phyloP scores from a whole-genome alignment of 768 basidiomycete genomes.

The Cystobasidium onofrii region DNA sequence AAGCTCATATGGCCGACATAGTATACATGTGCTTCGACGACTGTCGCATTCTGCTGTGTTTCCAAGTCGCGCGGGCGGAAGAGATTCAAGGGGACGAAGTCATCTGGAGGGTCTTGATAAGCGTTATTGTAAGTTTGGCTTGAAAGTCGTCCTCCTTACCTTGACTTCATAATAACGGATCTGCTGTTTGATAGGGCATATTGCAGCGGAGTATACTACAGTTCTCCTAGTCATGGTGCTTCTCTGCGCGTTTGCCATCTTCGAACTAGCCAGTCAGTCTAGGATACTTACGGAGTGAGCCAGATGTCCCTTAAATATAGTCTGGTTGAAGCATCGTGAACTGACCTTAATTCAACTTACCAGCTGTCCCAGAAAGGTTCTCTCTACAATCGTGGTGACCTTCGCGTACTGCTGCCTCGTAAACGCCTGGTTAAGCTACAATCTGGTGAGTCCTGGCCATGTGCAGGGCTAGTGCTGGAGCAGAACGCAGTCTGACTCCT shows the following conservation, averaged over 20 bases:
- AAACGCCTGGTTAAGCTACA: conserved; percentile 7
- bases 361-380: background rate
- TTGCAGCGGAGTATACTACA: background rate
- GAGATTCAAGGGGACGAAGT: background rate
- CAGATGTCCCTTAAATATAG: background rate
- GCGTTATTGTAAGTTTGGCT: conserved; percentile 19
- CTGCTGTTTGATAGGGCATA: conserved; percentile 6
- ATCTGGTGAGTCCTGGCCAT: conserved; percentile 6
- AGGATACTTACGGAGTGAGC: conserved; percentile 7
- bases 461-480: background rate
- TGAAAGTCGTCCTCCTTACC: too few relatives aligned
- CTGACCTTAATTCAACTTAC: too few relatives aligned
- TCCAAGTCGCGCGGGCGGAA: background rate
- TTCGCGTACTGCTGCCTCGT: background rate
- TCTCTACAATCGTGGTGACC: background rate
- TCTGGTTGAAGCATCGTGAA: too few relatives aligned
- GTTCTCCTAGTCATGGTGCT: conserved; percentile 9
- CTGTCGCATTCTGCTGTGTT: conserved; percentile 6
- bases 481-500: too few relatives aligned
- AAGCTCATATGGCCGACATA: background rate
- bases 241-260: conserved; percentile 10
- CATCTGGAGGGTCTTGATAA: background rate
- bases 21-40: background rate
- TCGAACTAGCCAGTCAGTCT: conserved; percentile 1
- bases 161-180: too few relatives aligned